These are phyloP conservation scores for Solanum habrochaites DNA, from an alignment of 257 asterid species.

Conservation along the genomic window DNA sequence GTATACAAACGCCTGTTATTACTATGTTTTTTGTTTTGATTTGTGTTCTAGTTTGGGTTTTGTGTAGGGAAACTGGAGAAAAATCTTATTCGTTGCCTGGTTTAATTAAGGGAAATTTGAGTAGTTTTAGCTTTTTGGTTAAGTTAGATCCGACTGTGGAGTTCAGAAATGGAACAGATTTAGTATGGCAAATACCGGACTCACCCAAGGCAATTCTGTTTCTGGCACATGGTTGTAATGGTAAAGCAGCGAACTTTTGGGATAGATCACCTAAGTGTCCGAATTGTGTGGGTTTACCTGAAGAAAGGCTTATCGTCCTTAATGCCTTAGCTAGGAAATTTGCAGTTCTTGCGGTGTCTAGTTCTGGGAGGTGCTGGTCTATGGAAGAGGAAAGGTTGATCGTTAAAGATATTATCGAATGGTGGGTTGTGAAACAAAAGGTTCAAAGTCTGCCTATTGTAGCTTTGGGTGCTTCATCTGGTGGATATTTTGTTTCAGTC, in stretches of 20 bases:
- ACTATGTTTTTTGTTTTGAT: constrained; percentile 26
- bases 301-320: constrained; percentile 76
- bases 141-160: constrained; percentile 50
- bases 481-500: constrained; percentile 83
- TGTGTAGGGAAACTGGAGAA: constrained; percentile 26
- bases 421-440: constrained; percentile 54
- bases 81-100: constrained; percentile 15
- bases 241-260: constrained; percentile 86
- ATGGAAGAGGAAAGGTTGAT: constrained; percentile 46
- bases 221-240: constrained; percentile 90
- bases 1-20: constrained; percentile 23
- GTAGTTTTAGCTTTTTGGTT: constrained; percentile 43
- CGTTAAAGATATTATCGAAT: constrained; percentile 42
- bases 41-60: constrained; percentile 23
- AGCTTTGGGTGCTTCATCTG: constrained; percentile 93
- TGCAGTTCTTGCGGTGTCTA: constrained; percentile 70
- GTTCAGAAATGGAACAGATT: constrained; percentile 49
- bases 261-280: constrained; percentile 69
- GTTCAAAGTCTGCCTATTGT: constrained; percentile 55
- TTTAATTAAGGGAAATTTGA: constrained; percentile 27
- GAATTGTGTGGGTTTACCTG: constrained; percentile 80
- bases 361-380: constrained; percentile 79
- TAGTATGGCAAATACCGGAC: constrained; percentile 75
- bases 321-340: constrained; percentile 70
- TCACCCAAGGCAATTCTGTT: constrained; percentile 77